phyloP scores from a whole-genome alignment of 2,329 filamentous ascomycete species.

The Clarireedia hainanense region DNA sequence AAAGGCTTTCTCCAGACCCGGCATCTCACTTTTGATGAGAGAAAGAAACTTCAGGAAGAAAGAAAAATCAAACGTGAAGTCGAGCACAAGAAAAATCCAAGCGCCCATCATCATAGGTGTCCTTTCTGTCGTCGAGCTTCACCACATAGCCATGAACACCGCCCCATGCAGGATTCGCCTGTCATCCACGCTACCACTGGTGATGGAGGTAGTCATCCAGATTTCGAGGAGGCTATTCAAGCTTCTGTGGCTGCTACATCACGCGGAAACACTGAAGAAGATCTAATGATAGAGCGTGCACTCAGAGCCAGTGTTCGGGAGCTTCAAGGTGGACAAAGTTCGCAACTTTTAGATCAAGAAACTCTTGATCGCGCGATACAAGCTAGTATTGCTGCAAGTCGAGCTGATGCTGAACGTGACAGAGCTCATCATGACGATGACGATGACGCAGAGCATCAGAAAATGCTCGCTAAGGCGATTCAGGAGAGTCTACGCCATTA shows the following conservation, averaged over 20 bases:
- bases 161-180: constrained; percentile 13
- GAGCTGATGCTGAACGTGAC: background rate
- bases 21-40: constrained; percentile 42
- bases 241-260: constrained; percentile 64
- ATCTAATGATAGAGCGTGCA: constrained; percentile 62
- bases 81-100: constrained; percentile 20
- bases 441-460: constrained; percentile 48
- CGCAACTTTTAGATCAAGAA: constrained; percentile 29
- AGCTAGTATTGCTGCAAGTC: constrained; percentile 34
- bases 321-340: constrained; percentile 33
- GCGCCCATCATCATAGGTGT: constrained; percentile 15
- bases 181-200: background rate
- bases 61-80: constrained; percentile 32
- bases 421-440: constrained; percentile 12
- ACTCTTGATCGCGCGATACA: constrained; percentile 41
- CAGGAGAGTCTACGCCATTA: constrained; percentile 38
- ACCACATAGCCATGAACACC: constrained; percentile 20
- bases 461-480: constrained; percentile 48
- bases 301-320: constrained; percentile 65
- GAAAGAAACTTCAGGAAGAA: constrained; percentile 41
- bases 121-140: constrained; percentile 20
- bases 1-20: constrained; percentile 43
- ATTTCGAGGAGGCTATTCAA: constrained; percentile 65
- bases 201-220: constrained; percentile 38
- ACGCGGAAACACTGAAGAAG: constrained; percentile 59